A percentile compares a stretch with the other conserved stretches of the same genome.
These are phyloP conservation scores for Russula foetens DNA, from an alignment of 768 basidiomycete species.

Conservation along the genomic window DNA sequence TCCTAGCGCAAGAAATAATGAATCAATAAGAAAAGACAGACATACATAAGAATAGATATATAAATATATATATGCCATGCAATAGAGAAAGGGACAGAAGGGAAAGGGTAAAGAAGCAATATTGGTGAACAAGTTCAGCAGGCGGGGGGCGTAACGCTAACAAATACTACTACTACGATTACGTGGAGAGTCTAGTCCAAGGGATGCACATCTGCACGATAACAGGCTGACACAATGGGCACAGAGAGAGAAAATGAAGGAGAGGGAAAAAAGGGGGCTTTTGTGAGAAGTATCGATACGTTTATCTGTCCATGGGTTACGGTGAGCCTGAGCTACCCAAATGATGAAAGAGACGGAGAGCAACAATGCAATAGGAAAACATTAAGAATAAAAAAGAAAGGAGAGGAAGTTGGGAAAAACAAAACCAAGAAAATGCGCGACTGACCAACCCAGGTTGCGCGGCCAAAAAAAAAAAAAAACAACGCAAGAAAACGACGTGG, in stretches of 20 bases:
- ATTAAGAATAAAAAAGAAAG: background rate
- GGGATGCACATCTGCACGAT: background rate
- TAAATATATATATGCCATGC: background rate
- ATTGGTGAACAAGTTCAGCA: background rate
- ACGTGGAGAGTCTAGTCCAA: background rate
- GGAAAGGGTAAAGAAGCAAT: background rate
- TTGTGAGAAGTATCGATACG: background rate
- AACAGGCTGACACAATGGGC: background rate
- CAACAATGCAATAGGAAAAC: background rate
- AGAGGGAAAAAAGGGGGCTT: background rate
- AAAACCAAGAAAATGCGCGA: background rate
- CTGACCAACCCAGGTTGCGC: background rate
- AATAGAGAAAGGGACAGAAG: too few relatives aligned
- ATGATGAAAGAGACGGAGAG: background rate
- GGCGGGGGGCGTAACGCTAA: background rate
- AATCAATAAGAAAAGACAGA: background rate
- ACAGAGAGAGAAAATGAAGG: background rate
- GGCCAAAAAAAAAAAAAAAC: background rate
- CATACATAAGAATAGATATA: constrained; percentile 12
- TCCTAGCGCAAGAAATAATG: constrained; percentile 4
- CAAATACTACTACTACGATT: background rate
- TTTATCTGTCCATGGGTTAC: background rate
- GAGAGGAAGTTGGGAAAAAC: background rate
- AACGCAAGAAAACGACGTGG: background rate
- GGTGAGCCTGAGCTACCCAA: background rate